phyloP scores from a whole-genome alignment of 208 protist genomes.

The Trypanosoma cruzi region DNA sequence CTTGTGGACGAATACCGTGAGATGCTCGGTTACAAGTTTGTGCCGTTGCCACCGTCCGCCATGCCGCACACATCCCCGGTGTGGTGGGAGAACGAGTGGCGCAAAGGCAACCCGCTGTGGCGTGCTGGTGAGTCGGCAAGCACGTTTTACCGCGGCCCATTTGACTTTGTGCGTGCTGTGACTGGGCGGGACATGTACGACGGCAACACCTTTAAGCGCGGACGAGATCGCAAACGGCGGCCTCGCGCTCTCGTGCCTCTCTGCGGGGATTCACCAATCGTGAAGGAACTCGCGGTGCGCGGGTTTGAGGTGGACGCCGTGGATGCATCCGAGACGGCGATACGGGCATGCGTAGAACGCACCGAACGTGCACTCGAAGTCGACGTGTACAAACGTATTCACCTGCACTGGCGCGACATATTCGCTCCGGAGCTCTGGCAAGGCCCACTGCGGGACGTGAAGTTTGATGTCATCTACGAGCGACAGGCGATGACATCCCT shows the following conservation, averaged over 20 bases:
- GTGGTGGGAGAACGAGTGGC: constrained; percentile 94
- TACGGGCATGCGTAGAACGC: constrained; percentile 63
- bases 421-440: constrained; percentile 85
- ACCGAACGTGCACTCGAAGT: constrained; percentile 54
- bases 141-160: constrained; percentile 68
- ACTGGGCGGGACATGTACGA: constrained; percentile 76
- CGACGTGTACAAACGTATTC: constrained; percentile 46
- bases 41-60: constrained; percentile 50
- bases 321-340: constrained; percentile 76
- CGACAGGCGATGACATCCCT: constrained; percentile 86
- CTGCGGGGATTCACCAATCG: constrained; percentile 89
- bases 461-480: constrained; percentile 91
- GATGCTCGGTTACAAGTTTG: constrained; percentile 69
- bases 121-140: constrained; percentile 59
- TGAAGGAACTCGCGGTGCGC: constrained; percentile 57
- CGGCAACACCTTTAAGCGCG: constrained; percentile 41
- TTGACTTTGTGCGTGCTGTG: constrained; percentile 61
- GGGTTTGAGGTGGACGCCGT: constrained; percentile 89
- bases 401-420: constrained; percentile 78
- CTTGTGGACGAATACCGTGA: constrained; percentile 72
- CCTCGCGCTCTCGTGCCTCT: constrained; percentile 80
- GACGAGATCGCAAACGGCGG: background rate
- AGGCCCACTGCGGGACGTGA: constrained; percentile 38
- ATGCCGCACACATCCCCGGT: constrained; percentile 73
- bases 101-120: constrained; percentile 81